These are phyloP conservation scores for Drosera capensis DNA, from an alignment of 148 eudicot genomes.

Conservation along the genomic window DNA sequence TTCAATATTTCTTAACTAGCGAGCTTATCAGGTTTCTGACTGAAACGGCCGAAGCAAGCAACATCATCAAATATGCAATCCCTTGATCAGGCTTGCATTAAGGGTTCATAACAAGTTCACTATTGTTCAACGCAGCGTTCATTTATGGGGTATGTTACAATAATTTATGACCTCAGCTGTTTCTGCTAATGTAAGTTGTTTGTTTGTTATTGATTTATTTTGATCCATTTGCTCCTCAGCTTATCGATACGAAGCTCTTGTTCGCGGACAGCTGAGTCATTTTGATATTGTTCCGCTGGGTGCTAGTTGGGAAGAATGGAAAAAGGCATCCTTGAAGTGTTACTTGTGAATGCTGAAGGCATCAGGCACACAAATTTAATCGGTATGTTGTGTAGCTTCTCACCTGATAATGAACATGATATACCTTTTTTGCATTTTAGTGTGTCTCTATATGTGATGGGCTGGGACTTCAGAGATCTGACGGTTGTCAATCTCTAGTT, in stretches of 20 bases:
- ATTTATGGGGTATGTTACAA: slow-evolving; percentile 4
- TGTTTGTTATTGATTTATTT: slow-evolving; percentile 5
- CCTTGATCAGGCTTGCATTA: no score
- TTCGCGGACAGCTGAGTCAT: background rate
- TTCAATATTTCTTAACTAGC: no score
- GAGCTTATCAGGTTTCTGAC: no score
- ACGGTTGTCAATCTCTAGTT: no score
- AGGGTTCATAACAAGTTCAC: no score
- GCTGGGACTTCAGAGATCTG: background rate
- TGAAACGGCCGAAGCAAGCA: no score
- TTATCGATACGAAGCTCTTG: slow-evolving; percentile 2
- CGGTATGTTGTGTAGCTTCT: slow-evolving; percentile 19
- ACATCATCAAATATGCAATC: no score
- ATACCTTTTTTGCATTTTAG: background rate
- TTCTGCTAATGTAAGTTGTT: slow-evolving; percentile 4
- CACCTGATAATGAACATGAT: background rate
- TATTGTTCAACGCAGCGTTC: no score
- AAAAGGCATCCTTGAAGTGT: slow-evolving; percentile 53
- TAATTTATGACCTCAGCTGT: background rate
- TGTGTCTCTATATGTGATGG: background rate
- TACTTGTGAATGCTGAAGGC: slow-evolving; percentile 60
- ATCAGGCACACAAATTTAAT: slow-evolving; percentile 37
- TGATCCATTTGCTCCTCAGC: background rate
- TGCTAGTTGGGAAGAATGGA: slow-evolving; percentile 20
- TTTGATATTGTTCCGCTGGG: background rate